Base-by-base conservation (phyloP, 1,139 yeast species). In the Candida sojae region DNA sequence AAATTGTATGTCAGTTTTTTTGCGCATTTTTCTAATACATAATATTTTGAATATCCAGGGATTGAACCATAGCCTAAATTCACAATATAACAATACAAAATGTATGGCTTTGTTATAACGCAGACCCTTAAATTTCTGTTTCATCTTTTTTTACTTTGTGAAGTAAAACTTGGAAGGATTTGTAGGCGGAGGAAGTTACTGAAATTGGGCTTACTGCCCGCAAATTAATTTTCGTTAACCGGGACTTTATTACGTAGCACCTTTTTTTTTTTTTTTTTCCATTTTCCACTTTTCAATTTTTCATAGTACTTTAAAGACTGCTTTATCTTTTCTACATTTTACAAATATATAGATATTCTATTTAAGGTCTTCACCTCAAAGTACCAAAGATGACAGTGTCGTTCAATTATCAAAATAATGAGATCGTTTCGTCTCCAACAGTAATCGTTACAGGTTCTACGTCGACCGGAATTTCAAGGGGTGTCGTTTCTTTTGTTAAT, bases 391-490 rank as follows among this genome's bases (percentile, higher is more conserved):
- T 67, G 70, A 54, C 67, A 45, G 59, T 73, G 17, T 51, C 55
- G n/a, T 70, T 73, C 57, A 73, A 72, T 53, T 75, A 64, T 53
- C 52, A 50, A 28, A 55, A 68, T 48, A 62, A 61, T 31, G 80
- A 75, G 50, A 70, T 71, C 29, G 77, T 73, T 1, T 66, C 77
- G 6, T 71, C 78, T 1, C 77, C 80, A 2, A 61, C 75, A 1
- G 71, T 73, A 2, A 66, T 75, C 6, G 64, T 75, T 2, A 60
- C 67, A 26, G 80, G 80, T 0, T 44, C 54, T 5, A 62, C 70
- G 3, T 52, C 62, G 2, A 45, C 61, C 1, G 48, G 50, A 2
- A 31, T 59, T 8, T 38, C 43, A 1, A 50, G 49, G 1, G 77
- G 77, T 0, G 51, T 68, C 0, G 55, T 75, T 13, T 64, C 67